Evolutionary conservation across 2,329 filamentous ascomycete genomes (phyloP), one percentile per base, ranked within the genome.

Genomic region (Nigrospora osmanthi): DNA sequence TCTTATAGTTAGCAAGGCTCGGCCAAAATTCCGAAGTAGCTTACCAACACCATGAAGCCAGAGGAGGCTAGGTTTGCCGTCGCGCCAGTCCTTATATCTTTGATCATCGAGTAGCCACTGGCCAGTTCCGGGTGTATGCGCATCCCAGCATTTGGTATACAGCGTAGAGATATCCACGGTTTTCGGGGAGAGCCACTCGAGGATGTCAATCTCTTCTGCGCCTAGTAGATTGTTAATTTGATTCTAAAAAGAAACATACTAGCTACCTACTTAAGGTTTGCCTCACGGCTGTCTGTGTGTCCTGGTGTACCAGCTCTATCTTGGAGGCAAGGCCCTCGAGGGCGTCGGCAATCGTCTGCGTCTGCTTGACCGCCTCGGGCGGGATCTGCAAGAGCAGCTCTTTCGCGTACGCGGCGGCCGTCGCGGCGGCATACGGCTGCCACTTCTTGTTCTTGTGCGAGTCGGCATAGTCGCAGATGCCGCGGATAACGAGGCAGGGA

Each of bases 391-490:
- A n/a, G 10, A 53, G 43, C 7, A 53, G 40, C 9, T 54, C 50
- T 15, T 51, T 54, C 50, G 56, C 52, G 34, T 56, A 58, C 9
- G 56, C 53, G 11, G 56, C 57, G 15, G 56, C 55, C n/a, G 45
- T 40, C 46, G 50, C 48, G 2, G 56, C 56, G 6, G 56, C 55
- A 34, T 52, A 59, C 2, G 43, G 46, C 23, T 58, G 56, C 56
- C 56, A 60, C 4, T 19, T 10, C 4, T 50, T 23, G 17, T 56
- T 53, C 43, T 57, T 59, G 19, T 60, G 55, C 6, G 52, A 43
- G 34, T 64, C 59, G 1, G 54, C 41, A 35, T 64, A 63, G 36
- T 63, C 53, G 35, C 58, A 60, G 19, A 64, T 58, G 1, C 60
- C 60, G 2, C 58, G 56, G 28, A 64, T 56, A 7, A 63, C 55